phyloP scores from a whole-genome alignment of 441 rosid genomes.

The Metrosideros polymorpha region DNA sequence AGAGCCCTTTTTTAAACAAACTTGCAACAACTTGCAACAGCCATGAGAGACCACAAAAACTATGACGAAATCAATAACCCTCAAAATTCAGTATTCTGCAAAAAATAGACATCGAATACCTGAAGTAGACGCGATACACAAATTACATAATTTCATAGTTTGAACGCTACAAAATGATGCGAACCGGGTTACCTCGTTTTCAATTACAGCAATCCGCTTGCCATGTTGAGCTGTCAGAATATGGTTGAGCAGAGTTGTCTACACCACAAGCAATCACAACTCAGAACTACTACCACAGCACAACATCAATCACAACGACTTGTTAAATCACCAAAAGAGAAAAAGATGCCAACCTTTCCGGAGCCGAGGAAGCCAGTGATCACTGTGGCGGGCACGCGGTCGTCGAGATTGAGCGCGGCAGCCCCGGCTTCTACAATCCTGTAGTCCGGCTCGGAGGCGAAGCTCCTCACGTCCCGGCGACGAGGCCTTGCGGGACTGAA shows the following conservation, averaged over 20 bases:
- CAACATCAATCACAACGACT: not conserved
- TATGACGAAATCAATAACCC: not conserved
- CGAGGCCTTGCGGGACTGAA: not conserved
- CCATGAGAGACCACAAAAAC: not conserved
- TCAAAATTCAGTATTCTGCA: not conserved
- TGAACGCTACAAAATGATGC: not conserved
- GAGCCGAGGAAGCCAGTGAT: slow-evolving; percentile 76
- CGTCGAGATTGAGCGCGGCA: slow-evolving; percentile 12
- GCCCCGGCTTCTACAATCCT: not conserved
- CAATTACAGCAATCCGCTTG: slow-evolving; percentile 69
- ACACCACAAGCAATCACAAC: not conserved
- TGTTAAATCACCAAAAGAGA: not conserved
- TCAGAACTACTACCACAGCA: not conserved
- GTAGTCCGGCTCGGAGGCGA: slow-evolving; percentile 13
- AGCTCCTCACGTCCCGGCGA: slow-evolving; percentile 7
- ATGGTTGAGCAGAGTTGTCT: slow-evolving; percentile 70
- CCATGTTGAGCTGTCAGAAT: slow-evolving; percentile 64
- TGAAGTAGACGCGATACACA: not conserved
- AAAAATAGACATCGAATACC: not conserved
- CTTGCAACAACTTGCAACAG: not conserved
- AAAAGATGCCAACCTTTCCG: slow-evolving; percentile 35
- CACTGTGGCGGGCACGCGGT: slow-evolving; percentile 55
- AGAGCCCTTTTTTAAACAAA: not conserved
- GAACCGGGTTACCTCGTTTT: slow-evolving; percentile 46
- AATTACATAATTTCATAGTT: no score